Conservation (phyloP, 768 basidiomycete species). For the Asterophora parasitica region DNA sequence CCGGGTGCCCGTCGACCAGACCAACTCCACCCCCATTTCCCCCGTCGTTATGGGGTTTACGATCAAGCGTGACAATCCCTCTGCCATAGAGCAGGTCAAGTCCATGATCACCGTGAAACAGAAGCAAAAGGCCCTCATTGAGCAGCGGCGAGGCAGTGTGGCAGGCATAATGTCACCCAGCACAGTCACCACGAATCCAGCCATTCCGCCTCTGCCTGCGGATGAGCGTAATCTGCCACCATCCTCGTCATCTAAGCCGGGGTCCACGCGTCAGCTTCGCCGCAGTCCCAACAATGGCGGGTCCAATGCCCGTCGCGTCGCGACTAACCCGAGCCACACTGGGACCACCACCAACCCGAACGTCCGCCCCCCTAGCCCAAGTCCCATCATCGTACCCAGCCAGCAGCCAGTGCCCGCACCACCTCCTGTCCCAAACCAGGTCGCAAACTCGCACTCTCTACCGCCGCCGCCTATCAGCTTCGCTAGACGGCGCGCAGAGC, state of each 20-base stretch:
- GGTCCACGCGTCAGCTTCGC: slow-evolving; percentile 26
- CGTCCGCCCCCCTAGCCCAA: slow-evolving; percentile 29
- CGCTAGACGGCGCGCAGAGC: slow-evolving; percentile 66
- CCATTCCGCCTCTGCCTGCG: slow-evolving; percentile 24
- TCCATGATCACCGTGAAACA: slow-evolving; percentile 61
- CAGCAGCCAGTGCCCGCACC: slow-evolving; percentile 19
- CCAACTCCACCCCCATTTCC: slow-evolving; percentile 54
- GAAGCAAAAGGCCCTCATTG: slow-evolving; percentile 66
- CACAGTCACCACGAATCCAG: slow-evolving; percentile 19
- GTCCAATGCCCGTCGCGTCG: slow-evolving; percentile 25
- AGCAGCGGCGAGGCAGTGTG: slow-evolving; percentile 62
- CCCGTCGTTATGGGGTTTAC: slow-evolving; percentile 63
- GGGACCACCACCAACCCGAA: slow-evolving; percentile 15
- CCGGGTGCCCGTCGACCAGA: slow-evolving; percentile 35
- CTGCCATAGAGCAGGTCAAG: slow-evolving; percentile 56
- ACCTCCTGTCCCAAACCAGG: slow-evolving; percentile 22
- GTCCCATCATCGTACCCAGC: slow-evolving; percentile 23
- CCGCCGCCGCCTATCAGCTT: slow-evolving; percentile 75
- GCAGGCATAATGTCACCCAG: slow-evolving; percentile 36
- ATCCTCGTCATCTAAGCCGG: slow-evolving; percentile 17
- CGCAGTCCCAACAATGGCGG: slow-evolving; percentile 32
- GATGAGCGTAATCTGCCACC: slow-evolving; percentile 22
- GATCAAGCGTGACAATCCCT: slow-evolving; percentile 53
- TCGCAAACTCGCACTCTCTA: slow-evolving; percentile 36
- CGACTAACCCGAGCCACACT: slow-evolving; percentile 15